Percentiles rank a stretch among this genome's conserved stretches.
These are phyloP conservation scores for Chaetomium globosum DNA, from an alignment of 2,329 filamentous ascomycete genomes.

Conservation along the genomic window DNA sequence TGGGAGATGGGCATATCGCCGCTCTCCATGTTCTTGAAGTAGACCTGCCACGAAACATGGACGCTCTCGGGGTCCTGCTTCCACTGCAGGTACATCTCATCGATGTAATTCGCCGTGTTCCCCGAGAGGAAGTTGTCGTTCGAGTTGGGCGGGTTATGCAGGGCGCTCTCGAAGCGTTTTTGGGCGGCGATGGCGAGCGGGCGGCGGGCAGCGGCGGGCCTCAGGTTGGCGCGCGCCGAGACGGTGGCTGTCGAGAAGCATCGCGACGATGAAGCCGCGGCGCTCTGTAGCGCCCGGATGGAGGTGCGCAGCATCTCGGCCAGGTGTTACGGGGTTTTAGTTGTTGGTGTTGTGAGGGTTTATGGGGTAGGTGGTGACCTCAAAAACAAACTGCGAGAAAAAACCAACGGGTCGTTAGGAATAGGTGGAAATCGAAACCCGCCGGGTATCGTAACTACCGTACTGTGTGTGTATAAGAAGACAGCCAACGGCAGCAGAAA, in stretches of 20 bases:
- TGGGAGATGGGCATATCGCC: conserved; percentile 97
- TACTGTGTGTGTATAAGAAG: conserved; percentile 11
- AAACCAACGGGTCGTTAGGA: conserved; percentile 19
- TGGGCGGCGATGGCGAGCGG: conserved; percentile 55
- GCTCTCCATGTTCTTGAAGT: conserved; percentile 99
- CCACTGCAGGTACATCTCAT: conserved; percentile 99
- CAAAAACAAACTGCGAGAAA: conserved; percentile 14
- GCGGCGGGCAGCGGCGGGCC: conserved; percentile 52
- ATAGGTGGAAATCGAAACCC: conserved; percentile 22
- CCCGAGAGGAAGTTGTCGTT: conserved; percentile 96
- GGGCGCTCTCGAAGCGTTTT: conserved; percentile 59
- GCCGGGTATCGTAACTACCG: background rate
- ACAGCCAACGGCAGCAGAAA: conserved; percentile 15
- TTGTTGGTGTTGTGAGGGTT: conserved; percentile 15
- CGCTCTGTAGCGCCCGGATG: conserved; percentile 52
- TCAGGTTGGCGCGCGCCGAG: conserved; percentile 48
- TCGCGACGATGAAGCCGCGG: conserved; percentile 40
- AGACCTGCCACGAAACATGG: conserved; percentile 97
- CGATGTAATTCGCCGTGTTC: conserved; percentile 97
- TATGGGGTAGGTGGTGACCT: conserved; percentile 2
- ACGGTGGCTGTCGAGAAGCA: conserved; percentile 48
- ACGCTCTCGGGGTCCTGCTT: conserved; percentile 90
- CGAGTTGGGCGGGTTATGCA: conserved; percentile 66
- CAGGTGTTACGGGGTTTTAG: conserved; percentile 22
- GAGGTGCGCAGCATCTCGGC: conserved; percentile 72